Evolutionary conservation across 1,139 yeast species (phyloP), one percentile per base, ranked within the genome.

Genomic region (Yamadazyma triangularis): DNA sequence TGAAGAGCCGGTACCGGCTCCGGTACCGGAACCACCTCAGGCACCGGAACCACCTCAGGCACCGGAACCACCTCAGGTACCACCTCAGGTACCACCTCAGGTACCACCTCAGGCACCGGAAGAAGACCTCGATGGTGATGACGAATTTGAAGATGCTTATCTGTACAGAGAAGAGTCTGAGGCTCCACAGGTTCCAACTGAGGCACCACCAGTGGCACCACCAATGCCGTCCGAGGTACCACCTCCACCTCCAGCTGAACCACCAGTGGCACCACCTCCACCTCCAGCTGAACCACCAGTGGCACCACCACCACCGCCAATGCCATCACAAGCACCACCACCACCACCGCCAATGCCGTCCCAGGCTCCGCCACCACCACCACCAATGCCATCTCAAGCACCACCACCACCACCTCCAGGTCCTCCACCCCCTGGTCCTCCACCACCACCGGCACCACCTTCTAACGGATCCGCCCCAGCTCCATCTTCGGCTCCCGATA

Each of bases 401-500:
- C 48, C 42, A 28, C 45, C 53, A 14, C 45, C 52, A n/a, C 50
- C 56, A 21, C 32, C 44, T 18, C 48, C 53, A 11, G n/a, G n/a
- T n/a, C 47, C 60, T 12, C 56, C 63, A 6, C 50, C 58, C 16
- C 42, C 50, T 20, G 25, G 14, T n/a, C 24, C 33, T 37, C 51
- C 45, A 26, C 37, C 36, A 11, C 30, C 50, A 8, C 41, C 51
- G n/a, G 40, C 43, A 10, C 46, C 45, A 11, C 48, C 61, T 4
- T 36, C 43, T 4, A 47, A 41, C 13, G 49, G 51, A 9, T 38
- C 52, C 4, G 44, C 52, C 12, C 48, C 53, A 2, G 66, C 62
- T 0, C 51, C 59, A n/a, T n/a, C n/a, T n/a, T n/a, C n/a, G n/a
- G n/a, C n/a, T 2, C 64, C 70, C 4, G 55, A 61, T 33, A 59